Conservation (phyloP, 495 filamentous ascomycete genomes). For the Daldinia grandis region DNA sequence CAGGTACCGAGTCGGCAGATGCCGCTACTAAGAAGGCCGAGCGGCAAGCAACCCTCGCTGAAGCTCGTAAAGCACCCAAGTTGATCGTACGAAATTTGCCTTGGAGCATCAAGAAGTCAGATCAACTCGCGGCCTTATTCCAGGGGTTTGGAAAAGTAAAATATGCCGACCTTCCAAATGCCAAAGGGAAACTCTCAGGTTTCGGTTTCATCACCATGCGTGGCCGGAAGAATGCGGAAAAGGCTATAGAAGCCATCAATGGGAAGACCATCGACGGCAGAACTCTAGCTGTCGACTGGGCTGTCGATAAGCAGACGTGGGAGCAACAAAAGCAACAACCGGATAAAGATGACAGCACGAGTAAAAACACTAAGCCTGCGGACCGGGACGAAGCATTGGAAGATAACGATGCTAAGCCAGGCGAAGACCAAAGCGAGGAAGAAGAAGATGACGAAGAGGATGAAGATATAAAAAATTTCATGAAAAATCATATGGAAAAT, state of each 20-base stretch:
- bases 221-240: constrained; percentile 90
- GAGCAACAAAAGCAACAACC: constrained; percentile 63
- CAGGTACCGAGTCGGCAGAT: constrained; percentile 50
- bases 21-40: constrained; percentile 62
- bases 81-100: constrained; percentile 95
- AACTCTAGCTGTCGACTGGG: constrained; percentile 92
- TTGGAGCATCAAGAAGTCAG: constrained; percentile 89
- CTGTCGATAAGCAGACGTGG: constrained; percentile 90
- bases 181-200: constrained; percentile 74
- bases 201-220: constrained; percentile 94
- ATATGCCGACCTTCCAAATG: constrained; percentile 78
- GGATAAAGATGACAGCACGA: constrained; percentile 42
- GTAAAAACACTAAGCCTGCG: constrained; percentile 45
- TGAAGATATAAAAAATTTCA: constrained; percentile 52
- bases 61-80: constrained; percentile 72
- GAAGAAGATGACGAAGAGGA: constrained; percentile 51
- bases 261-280: constrained; percentile 90
- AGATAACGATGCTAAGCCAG: constrained; percentile 45
- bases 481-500: constrained; percentile 56
- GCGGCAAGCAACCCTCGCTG: constrained; percentile 62
- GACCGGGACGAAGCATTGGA: constrained; percentile 45
- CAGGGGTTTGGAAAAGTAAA: constrained; percentile 89
- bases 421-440: constrained; percentile 40
- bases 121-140: constrained; percentile 81
- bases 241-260: constrained; percentile 83